These are phyloP conservation scores for Lodderomyces theae DNA, from an alignment of 1,139 yeast species.

Conservation along the genomic window DNA sequence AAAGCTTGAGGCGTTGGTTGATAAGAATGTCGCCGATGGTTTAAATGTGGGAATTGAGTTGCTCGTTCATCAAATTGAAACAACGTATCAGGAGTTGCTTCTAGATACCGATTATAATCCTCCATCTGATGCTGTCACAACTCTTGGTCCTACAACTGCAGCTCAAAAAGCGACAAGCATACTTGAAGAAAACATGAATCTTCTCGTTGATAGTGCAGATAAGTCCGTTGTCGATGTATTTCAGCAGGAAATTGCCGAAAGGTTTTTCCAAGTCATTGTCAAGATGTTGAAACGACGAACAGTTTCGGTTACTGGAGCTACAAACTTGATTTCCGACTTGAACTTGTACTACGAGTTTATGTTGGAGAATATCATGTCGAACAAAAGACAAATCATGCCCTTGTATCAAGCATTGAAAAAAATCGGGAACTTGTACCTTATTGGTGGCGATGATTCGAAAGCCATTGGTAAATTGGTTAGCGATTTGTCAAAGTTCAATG, in stretches of 20 bases:
- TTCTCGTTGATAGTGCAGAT: constrained; percentile 82
- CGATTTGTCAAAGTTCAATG: constrained; percentile 82
- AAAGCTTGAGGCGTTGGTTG: constrained; percentile 75
- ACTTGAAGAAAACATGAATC: constrained; percentile 68
- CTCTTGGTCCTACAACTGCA: constrained; percentile 64
- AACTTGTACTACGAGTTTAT: constrained; percentile 76
- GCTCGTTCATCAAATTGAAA: constrained; percentile 69
- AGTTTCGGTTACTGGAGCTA: constrained; percentile 79
- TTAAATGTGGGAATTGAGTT: constrained; percentile 87
- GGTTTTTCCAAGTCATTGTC: constrained; percentile 75
- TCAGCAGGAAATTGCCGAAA: constrained; percentile 88
- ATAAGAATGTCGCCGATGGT: constrained; percentile 89
- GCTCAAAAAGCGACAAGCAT: constrained; percentile 62
- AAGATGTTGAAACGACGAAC: constrained; percentile 67
- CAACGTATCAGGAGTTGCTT: constrained; percentile 27
- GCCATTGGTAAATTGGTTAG: constrained; percentile 82
- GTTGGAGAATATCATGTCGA: constrained; percentile 49
- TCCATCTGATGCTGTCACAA: constrained; percentile 13
- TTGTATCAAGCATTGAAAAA: constrained; percentile 80
- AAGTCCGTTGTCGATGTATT: constrained; percentile 86
- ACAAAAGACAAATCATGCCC: constrained; percentile 68
- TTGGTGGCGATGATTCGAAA: constrained; percentile 73
- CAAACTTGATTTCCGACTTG: constrained; percentile 69
- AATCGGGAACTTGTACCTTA: constrained; percentile 77
- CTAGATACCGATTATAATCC: constrained; percentile 37